Evolutionary conservation across 495 filamentous ascomycete species (phyloP).

Genomic region (Tuber umbilicatum): DNA sequence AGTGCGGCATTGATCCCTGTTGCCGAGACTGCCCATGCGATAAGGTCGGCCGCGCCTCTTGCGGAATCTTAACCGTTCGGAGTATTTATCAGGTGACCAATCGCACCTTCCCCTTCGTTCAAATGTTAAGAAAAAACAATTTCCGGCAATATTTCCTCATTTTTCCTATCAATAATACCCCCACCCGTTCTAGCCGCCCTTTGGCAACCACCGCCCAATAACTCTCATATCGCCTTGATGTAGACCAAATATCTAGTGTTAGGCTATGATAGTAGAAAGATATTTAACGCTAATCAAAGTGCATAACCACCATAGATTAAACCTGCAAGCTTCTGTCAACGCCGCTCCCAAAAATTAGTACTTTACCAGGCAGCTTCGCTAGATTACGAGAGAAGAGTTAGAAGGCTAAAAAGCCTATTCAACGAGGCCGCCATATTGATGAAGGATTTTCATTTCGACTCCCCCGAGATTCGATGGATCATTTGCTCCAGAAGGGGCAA

Average conservation of each 20-base stretch:
- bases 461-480: conserved; percentile 44
- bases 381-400: conserved; percentile 38
- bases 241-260: conserved; percentile 45
- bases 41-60: not conserved
- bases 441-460: conserved; percentile 45
- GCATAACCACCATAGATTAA: conserved; percentile 42
- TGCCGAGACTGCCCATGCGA: not conserved
- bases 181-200: conserved; percentile 25
- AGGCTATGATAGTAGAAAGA: conserved; percentile 47
- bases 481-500: conserved; percentile 40
- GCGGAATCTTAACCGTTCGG: not conserved
- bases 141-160: not conserved
- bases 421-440: conserved; percentile 41
- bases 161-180: conserved; percentile 1
- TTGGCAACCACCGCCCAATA: conserved; percentile 46
- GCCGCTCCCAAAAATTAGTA: conserved; percentile 41
- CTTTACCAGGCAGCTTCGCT: conserved; percentile 37
- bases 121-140: not conserved
- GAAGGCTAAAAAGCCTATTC: conserved; percentile 32
- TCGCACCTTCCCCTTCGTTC: not conserved
- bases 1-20: not conserved
- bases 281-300: conserved; percentile 51
- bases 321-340: conserved; percentile 45
- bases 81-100: not conserved
- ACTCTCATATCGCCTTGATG: conserved; percentile 45